Base-by-base conservation (phyloP, 768 basidiomycete genomes). In the Xerocomellus dryophilus region DNA sequence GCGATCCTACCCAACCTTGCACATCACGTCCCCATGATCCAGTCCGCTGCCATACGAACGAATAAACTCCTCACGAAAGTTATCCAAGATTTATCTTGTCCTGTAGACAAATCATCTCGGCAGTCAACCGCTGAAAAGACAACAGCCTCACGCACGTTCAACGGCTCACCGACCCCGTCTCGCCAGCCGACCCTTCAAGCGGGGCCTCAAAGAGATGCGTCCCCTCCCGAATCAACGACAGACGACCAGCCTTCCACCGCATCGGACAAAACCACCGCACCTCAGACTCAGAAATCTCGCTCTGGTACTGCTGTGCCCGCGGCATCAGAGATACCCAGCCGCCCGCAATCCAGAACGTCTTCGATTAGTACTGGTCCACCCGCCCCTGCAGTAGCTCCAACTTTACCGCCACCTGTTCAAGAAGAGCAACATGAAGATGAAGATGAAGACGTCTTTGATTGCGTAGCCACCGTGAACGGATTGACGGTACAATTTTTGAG, bases 1-100 rank as follows among this genome's bases (percentile, higher is more conserved):
- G 91, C 92, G 9, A 90, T 99, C 53, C 80, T 99, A 15, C 93
- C 94, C 8, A 97, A 96, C 63, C 85, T 99, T 44, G 94, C 96
- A 0, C 93, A 96, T 59, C 91, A 94, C 62, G 88, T 87, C 45
- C 76, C 83, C 1, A 88, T 88, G 78, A 98, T 98, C 55, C 91
- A 95, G 63, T 78, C 84, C 1, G 90, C 88, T 4, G 97, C 97
- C 1, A 78, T 83, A 42, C 82, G 86, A 32, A 93, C 93, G 36
- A 98, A 98, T 67, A 87, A 89, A 59, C 80, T 85, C 8, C 82
- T 99, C 14, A 82, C 86, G 59, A 81, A 80, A 50, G 92, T 96
- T 39, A 92, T 99, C 15, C 91, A 95, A 66, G 80, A 80, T 27
- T 78, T 96, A 4, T 94, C 94, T 25, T 80, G 82, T 0, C 89